A percentile compares a stretch with the other conserved stretches of the same genome.
Evolutionary conservation across 805 yeast genomes (phyloP).

Genomic region (Candida michaelii): DNA sequence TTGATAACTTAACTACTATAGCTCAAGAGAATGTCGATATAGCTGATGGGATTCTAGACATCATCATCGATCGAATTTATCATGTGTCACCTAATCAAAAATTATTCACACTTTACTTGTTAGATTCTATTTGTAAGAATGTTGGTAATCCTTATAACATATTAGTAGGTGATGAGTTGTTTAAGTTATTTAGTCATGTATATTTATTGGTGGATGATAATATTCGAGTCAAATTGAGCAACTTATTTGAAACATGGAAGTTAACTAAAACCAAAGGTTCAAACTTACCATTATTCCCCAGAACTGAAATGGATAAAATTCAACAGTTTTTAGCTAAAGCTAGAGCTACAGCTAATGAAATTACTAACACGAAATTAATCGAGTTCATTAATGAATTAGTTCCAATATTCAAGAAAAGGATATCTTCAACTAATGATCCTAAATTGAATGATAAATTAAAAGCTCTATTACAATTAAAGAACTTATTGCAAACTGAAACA

Average conservation of each 20-base stretch:
- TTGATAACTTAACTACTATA: constrained; percentile 75
- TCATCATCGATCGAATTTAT: constrained; percentile 71
- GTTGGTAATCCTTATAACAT: constrained; percentile 89
- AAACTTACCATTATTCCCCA: constrained; percentile 71
- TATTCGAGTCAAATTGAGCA: constrained; percentile 65
- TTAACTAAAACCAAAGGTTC: constrained; percentile 55
- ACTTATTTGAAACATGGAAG: constrained; percentile 88
- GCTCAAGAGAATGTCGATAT: constrained; percentile 81
- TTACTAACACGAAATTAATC: constrained; percentile 26
- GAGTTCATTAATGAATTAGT: constrained; percentile 39
- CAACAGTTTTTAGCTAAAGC: constrained; percentile 60
- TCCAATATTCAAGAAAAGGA: constrained; percentile 42
- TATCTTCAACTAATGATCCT: constrained; percentile 37
- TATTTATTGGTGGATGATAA: constrained; percentile 77
- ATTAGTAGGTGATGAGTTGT: constrained; percentile 67
- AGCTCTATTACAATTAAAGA: constrained; percentile 45
- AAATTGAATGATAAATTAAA: constrained; percentile 45
- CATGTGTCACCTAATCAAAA: constrained; percentile 82
- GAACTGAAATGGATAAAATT: constrained; percentile 65
- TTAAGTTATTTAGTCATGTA: constrained; percentile 68
- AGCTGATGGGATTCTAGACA: constrained; percentile 75
- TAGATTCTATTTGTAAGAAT: constrained; percentile 90
- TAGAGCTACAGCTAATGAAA: constrained; percentile 11
- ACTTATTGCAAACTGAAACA: constrained; percentile 36
- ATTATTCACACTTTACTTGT: constrained; percentile 75